A percentile compares a stretch with the other conserved stretches of the same genome.
phyloP scores from a whole-genome alignment of 2,329 filamentous ascomycete genomes.

The Cryphonectria radicalis region DNA sequence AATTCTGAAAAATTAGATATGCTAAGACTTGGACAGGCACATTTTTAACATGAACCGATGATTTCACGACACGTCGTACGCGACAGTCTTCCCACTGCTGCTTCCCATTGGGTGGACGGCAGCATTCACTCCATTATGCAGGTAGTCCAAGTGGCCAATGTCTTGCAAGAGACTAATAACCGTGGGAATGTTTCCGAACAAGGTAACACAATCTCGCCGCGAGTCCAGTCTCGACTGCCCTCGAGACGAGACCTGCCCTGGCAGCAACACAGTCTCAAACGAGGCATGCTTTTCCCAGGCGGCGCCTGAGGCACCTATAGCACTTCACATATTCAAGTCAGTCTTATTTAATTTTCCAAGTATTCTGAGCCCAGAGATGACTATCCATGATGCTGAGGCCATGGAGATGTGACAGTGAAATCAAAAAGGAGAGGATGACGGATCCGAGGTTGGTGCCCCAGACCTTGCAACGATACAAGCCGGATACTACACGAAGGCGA shows the following conservation, averaged over 20 bases:
- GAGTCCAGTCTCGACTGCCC: background rate
- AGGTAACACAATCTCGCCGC: background rate
- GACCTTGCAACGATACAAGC: background rate
- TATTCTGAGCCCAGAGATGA: background rate
- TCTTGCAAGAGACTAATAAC: background rate
- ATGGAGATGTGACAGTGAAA: background rate
- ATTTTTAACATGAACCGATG: background rate
- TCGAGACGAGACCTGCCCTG: background rate
- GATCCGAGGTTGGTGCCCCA: too few species aligned
- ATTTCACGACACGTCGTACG: background rate
- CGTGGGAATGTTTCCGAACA: background rate
- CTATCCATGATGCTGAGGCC: background rate
- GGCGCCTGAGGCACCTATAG: background rate
- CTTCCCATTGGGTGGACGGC: too few species aligned
- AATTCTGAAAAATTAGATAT: background rate
- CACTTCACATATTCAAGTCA: background rate
- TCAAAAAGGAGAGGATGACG: background rate
- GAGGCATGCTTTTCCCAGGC: background rate
- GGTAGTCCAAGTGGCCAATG: background rate
- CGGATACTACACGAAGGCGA: background rate
- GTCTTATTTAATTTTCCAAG: background rate
- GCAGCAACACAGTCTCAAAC: background rate
- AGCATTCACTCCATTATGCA: background rate
- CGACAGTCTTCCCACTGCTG: background rate
- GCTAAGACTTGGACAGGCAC: background rate